Evolutionary conservation across 257 asterid species (phyloP), one percentile per base, ranked within the genome.

Genomic region (Solanum pimpinellifolium): DNA sequence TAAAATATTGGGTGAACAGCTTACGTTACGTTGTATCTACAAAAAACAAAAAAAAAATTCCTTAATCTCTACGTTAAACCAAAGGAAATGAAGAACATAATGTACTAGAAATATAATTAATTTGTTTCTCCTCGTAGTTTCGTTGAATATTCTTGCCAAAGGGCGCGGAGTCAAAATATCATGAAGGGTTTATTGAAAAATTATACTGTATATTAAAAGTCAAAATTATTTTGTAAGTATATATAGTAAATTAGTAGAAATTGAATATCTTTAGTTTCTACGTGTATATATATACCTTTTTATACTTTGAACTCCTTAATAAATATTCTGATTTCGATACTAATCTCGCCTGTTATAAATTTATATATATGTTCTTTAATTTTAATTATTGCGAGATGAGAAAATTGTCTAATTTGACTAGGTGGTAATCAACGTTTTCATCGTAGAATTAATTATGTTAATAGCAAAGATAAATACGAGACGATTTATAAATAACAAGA

Each of bases 251-350:
- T 59, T 12, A 8, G 6, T 59, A 59, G 25, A 60, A 3, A 6
- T 9, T 60, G 68, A 59, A 59, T 60, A 13, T 21, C 3, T 21
- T 60, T 21, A 60, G 0, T 60, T 60, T 60, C 14, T 21, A 21
- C 3, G 3, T 60, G 3, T 4, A 33, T 33, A 33, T 0, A 0
- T 0, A 0, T 21, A 20, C 0, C 1, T 60, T 60, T 21, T 60
- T 60, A 60, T 60, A 60, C 10, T 59, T 21, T 21, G 2, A 60
- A 21, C 25, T 1, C 2, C 6, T 21, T 18, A 20, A 56, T 56
- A 3, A 56, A 49, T 33, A 33, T 33, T 33, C 35, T 33, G 35
- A 33, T 33, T 33, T 0, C 35, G 35, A 3, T 33, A 33, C 5
- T 33, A 33, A 33, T 33, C 35, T 33, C 5, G 35, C 5, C 5